Conservation (phyloP, 2,329 filamentous ascomycete genomes). For the Torrubiella hemipterigena region DNA sequence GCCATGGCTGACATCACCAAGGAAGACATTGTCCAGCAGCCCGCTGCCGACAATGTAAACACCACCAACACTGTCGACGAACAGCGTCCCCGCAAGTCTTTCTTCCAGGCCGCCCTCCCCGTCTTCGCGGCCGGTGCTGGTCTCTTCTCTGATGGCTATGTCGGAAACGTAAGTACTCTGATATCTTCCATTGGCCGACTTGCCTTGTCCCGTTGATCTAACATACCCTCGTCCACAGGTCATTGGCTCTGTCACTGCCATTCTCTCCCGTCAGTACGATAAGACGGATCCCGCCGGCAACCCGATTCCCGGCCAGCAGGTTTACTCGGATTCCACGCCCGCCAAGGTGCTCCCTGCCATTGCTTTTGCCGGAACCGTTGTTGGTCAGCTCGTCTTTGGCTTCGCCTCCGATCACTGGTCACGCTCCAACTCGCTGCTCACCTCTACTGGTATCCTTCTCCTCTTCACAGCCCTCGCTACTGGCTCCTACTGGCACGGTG, state of each 20-base stretch:
- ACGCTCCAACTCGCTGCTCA: slow-evolving; percentile 67
- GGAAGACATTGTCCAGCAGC: too few relatives aligned
- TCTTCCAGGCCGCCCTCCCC: slow-evolving; percentile 31
- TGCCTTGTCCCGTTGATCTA: neutral
- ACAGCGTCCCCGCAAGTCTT: slow-evolving; percentile 3
- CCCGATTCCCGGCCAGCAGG: too few relatives aligned
- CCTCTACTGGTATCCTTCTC: slow-evolving; percentile 74
- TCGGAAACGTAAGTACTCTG: slow-evolving; percentile 58
- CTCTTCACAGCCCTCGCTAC: slow-evolving; percentile 72
- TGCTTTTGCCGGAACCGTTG: slow-evolving; percentile 74
- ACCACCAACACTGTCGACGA: too few relatives aligned
- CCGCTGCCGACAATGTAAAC: too few relatives aligned
- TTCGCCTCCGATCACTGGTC: slow-evolving; percentile 76
- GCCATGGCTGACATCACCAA: too few relatives aligned
- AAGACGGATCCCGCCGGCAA: slow-evolving; percentile 12
- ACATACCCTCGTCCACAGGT: slow-evolving; percentile 37
- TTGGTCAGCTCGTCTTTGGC: slow-evolving; percentile 73
- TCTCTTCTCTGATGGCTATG: slow-evolving; percentile 83
- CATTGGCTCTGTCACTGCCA: slow-evolving; percentile 77
- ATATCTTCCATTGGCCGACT: neutral
- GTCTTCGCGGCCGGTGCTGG: slow-evolving; percentile 83
- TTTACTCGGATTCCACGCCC: slow-evolving; percentile 58
- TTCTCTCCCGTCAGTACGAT: slow-evolving; percentile 58
- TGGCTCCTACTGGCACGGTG: slow-evolving; percentile 64
- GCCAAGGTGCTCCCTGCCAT: slow-evolving; percentile 69